Evolutionary conservation across 129 eudicot species (phyloP).

Genomic region (Lactuca sativa): DNA sequence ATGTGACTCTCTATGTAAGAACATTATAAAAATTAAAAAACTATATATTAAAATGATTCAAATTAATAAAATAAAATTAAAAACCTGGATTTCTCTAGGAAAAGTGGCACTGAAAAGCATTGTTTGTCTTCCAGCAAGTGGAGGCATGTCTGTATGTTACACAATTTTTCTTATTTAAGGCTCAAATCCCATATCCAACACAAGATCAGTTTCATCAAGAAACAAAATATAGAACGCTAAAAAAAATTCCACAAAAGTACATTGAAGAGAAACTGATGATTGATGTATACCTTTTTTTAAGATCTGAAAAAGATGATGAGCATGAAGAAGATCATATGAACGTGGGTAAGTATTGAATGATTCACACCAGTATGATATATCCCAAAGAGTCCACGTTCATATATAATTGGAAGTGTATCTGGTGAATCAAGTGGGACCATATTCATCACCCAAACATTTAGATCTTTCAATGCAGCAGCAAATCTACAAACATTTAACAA

Average conservation of each 20-base stretch:
- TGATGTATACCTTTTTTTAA: slow-evolving; percentile 45
- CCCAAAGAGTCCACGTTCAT: slow-evolving; percentile 63
- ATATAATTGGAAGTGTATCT: no score
- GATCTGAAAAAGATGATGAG: slow-evolving; percentile 55
- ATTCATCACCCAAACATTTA: slow-evolving; percentile 64
- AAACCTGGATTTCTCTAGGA: slow-evolving; percentile 60
- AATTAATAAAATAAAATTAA: no score
- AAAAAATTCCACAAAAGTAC: no score
- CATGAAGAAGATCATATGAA: slow-evolving; percentile 57
- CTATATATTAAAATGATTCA: not conserved
- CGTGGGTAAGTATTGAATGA: slow-evolving; percentile 67
- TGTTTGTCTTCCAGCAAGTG: slow-evolving; percentile 53
- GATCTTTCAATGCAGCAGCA: slow-evolving; percentile 61
- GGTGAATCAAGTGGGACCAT: no score
- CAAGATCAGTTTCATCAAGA: slow-evolving; percentile 65
- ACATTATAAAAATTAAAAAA: not conserved
- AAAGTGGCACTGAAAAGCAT: slow-evolving; percentile 76
- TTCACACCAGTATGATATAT: slow-evolving; percentile 71
- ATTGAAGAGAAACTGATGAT: no score
- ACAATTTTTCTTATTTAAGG: slow-evolving; percentile 60
- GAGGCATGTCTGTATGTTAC: slow-evolving; percentile 57
- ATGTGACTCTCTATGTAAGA: slow-evolving; percentile 36
- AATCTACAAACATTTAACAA: slow-evolving; percentile 36
- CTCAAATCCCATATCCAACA: slow-evolving; percentile 68
- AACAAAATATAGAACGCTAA: not conserved